These are phyloP conservation scores for Aspergillus transmontanensis DNA, from an alignment of 2,329 filamentous ascomycete genomes.

Conservation along the genomic window DNA sequence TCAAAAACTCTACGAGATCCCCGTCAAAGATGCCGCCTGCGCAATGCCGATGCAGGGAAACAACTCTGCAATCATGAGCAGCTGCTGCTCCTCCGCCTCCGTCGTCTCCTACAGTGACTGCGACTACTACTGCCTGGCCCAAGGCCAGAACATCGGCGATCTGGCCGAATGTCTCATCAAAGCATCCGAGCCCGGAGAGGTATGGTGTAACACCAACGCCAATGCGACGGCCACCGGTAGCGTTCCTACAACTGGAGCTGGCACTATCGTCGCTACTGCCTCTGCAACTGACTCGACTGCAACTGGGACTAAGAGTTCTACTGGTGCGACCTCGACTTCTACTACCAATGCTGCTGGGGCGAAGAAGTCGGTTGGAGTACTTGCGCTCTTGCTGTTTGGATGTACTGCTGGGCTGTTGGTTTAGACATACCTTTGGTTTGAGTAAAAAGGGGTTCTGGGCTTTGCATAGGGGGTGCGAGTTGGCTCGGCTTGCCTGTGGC, in stretches of 20 bases:
- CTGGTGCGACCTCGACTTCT: not conserved
- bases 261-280: constrained; percentile 17
- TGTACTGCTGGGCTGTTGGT: constrained; percentile 7
- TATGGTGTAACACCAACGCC: constrained; percentile 28
- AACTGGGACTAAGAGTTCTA: constrained; percentile 5
- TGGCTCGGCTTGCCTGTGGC: not conserved
- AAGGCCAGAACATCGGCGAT: constrained; percentile 21
- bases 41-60: constrained; percentile 25
- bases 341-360: constrained; percentile 9
- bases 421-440: not conserved
- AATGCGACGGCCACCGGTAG: constrained; percentile 25
- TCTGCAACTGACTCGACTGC: constrained; percentile 13
- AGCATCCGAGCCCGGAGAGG: constrained; percentile 21
- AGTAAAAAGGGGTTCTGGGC: not conserved
- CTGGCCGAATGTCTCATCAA: constrained; percentile 26
- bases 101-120: constrained; percentile 26
- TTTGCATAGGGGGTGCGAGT: not conserved
- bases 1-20: constrained; percentile 26
- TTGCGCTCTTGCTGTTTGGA: constrained; percentile 16
- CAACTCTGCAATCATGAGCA: constrained; percentile 25
- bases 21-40: constrained; percentile 27
- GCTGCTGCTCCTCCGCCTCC: constrained; percentile 22
- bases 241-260: constrained; percentile 20
- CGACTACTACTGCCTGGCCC: constrained; percentile 28
- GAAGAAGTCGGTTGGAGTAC: constrained; percentile 9